Conservation (phyloP, 352 stramenopile species). For the Globisporangium nunn region DNA sequence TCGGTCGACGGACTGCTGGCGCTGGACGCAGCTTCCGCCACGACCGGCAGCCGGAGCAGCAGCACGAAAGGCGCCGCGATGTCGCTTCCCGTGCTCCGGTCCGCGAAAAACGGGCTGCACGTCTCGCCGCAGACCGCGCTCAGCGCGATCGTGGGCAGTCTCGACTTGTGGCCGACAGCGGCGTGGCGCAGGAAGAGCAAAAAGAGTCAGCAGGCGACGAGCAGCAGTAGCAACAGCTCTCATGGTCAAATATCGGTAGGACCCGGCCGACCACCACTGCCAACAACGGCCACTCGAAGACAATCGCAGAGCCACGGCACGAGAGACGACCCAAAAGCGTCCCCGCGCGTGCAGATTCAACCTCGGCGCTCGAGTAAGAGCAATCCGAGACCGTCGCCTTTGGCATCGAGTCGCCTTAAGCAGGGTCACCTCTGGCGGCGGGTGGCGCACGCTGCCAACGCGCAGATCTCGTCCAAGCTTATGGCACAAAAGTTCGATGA, state of each 20-base stretch:
- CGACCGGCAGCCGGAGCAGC: not conserved
- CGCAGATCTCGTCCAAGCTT: conserved; percentile 10
- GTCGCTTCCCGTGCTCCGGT: not conserved
- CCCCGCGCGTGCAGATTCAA: not conserved
- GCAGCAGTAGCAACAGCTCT: not conserved
- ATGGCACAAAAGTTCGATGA: conserved; percentile 10
- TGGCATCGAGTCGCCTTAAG: not conserved
- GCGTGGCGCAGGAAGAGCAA: conserved; percentile 7
- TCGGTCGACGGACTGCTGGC: conserved; percentile 10
- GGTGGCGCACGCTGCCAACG: conserved; percentile 3
- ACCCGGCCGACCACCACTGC: not conserved
- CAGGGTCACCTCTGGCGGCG: conserved; percentile 1
- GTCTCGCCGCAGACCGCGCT: conserved; percentile 4
- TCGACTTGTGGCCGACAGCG: conserved; percentile 3
- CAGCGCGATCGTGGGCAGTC: conserved; percentile 4
- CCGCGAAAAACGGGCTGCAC: conserved; percentile 1
- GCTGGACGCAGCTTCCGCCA: not conserved
- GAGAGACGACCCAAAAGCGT: not conserved
- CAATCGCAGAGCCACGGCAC: not conserved
- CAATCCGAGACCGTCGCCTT: not conserved
- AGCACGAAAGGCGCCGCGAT: not conserved
- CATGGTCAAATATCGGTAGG: not conserved
- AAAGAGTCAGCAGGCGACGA: not conserved
- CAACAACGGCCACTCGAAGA: not conserved
- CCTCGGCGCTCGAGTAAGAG: conserved; percentile 4